Base-by-base conservation (phyloP, 1,139 yeast genomes). In the Magnusiomyces ingens region DNA sequence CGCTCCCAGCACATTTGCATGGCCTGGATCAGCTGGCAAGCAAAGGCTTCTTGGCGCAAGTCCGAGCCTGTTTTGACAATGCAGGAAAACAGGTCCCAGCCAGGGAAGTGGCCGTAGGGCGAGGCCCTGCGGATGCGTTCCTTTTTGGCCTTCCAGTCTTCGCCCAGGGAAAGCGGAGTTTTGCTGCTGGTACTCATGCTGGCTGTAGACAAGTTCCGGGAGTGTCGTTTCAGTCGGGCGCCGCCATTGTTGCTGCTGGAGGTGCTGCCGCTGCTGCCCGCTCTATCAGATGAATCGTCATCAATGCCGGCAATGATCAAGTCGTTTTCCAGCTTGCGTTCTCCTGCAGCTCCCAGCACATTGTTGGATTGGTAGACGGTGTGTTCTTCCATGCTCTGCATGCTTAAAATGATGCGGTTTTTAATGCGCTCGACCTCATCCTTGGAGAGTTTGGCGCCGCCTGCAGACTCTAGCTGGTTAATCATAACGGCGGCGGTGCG, bases 41-140 rank as follows among this genome's bases (percentile, higher is more conserved):
- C 99, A 74, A 93, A 90, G 0, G 99, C 97, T 66, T 93, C 99
- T 67, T 93, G 99, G 19, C 96, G 87, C 52, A 93, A 70, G 68
- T 93, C 99, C 63, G 87, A 93, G 35, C 99, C 99, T 50, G 96
- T 91, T 65, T 93, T 93, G 8, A 93, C 96, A 65, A 93, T 93
- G 2, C 91, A 97, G 0, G 97, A 90, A 61, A 93, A 89, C 42
- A 93, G 69, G 57, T 93, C 98, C 99, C 99, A 93, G 66, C 89
- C 87, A 37, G 84, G 85, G 32, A 85, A 68, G 65, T 90, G 95
- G 0, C 99, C 99, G 65, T 75, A 90, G 5, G 81, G 80, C 54
- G 96, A 87, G 3, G 85, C 75, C 53, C 77, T 79, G 56, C 94
- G 76, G 42, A 93, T 91, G 59, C 98, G 75, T 57, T 80, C 84